These are phyloP conservation scores for Aristolochia fimbriata DNA, from an alignment of 164 flowering plant species.

Conservation along the genomic window DNA sequence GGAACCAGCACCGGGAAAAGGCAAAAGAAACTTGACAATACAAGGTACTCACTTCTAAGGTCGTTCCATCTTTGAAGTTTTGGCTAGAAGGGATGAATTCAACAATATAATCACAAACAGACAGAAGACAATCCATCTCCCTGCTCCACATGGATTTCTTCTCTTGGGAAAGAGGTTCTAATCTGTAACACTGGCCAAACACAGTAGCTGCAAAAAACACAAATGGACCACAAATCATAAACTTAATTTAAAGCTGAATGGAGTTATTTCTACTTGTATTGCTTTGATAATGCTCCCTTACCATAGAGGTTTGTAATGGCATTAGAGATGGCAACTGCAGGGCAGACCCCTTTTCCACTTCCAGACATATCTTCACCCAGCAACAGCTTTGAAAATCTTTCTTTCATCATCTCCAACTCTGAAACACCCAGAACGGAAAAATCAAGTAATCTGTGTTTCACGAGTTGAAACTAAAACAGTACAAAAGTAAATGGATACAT, in stretches of 20 bases:
- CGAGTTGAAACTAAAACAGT: background rate
- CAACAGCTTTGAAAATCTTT: slow-evolving; percentile 84
- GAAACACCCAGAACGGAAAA: slow-evolving; percentile 4
- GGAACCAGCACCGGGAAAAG: slow-evolving; percentile 1
- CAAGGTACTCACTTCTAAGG: slow-evolving; percentile 44
- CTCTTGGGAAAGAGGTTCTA: slow-evolving; percentile 69
- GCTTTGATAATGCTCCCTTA: slow-evolving; percentile 9
- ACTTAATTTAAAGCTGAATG: background rate
- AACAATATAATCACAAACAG: slow-evolving; percentile 84
- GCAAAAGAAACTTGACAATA: background rate
- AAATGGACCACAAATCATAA: background rate
- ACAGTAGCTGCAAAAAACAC: slow-evolving; percentile 58
- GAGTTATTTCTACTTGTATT: too few relatives aligned
- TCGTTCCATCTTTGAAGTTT: slow-evolving; percentile 36
- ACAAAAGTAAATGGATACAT: background rate
- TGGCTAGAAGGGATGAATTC: slow-evolving; percentile 52
- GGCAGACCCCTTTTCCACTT: slow-evolving; percentile 88
- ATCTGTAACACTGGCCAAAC: slow-evolving; percentile 64
- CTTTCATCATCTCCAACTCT: slow-evolving; percentile 84
- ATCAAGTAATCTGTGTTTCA: background rate
- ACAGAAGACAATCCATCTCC: slow-evolving; percentile 86
- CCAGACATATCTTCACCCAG: slow-evolving; percentile 99
- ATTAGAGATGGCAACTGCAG: slow-evolving; percentile 87
- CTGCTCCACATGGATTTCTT: slow-evolving; percentile 82
- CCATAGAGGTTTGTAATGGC: slow-evolving; percentile 96